Conservation (phyloP, 2,329 filamentous ascomycete species). For the Teratosphaeria viscida region DNA sequence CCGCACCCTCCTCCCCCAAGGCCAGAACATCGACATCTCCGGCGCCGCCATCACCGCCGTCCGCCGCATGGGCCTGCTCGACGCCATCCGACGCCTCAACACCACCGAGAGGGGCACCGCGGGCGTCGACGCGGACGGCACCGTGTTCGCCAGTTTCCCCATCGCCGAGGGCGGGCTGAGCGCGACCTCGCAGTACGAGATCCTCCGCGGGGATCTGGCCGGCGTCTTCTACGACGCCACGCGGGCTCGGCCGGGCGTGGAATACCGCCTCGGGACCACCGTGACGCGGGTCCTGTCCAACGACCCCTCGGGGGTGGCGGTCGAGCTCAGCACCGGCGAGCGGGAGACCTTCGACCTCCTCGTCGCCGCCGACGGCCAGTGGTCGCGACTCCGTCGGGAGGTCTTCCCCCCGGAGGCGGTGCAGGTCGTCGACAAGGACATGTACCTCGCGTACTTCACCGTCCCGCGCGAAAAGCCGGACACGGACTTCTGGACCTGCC, state of each 20-base stretch:
- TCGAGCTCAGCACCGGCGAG: not conserved
- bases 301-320: not conserved
- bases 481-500: not conserved
- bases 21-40: conserved; percentile 21
- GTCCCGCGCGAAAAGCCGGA: conserved; percentile 6
- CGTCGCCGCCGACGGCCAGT: conserved; percentile 16
- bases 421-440: conserved; percentile 11
- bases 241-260: conserved; percentile 8
- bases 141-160: conserved; percentile 14
- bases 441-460: conserved; percentile 20
- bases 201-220: conserved; percentile 44
- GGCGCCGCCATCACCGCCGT: conserved; percentile 17
- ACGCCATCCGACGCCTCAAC: conserved; percentile 8
- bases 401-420: conserved; percentile 10
- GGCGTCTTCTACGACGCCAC: conserved; percentile 30
- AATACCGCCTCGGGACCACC: conserved; percentile 6
- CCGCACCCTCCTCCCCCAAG: conserved; percentile 4
- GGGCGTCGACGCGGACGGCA: conserved; percentile 14
- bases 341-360: not conserved
- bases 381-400: conserved; percentile 13
- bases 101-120: conserved; percentile 17
- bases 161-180: conserved; percentile 3
- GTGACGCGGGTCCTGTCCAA: not conserved
- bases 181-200: conserved; percentile 28
- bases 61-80: conserved; percentile 17